These are phyloP conservation scores for Xylogone sp. DNA, from an alignment of 2,329 filamentous ascomycete species.

Conservation along the genomic window DNA sequence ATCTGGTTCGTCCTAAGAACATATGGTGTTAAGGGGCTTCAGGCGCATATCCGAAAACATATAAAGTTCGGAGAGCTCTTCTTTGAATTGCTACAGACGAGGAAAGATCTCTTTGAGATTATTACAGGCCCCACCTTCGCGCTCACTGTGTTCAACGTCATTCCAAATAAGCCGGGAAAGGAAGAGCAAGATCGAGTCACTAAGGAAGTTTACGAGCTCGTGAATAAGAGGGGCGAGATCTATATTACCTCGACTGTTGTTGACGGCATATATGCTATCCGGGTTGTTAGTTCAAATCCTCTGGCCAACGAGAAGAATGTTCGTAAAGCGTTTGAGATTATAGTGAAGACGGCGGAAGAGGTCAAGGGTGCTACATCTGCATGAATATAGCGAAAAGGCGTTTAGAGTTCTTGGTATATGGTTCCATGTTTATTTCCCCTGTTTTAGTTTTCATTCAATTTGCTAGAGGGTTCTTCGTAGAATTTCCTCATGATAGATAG, in stretches of 20 bases:
- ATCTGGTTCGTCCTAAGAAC: constrained; percentile 90
- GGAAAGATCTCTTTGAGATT: constrained; percentile 71
- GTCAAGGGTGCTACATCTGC: constrained; percentile 10
- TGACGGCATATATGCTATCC: constrained; percentile 70
- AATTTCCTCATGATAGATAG: too few relatives aligned
- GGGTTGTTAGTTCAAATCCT: constrained; percentile 72
- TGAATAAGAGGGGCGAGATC: constrained; percentile 73
- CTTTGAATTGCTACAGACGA: constrained; percentile 50
- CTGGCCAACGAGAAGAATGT: constrained; percentile 70
- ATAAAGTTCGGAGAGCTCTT: constrained; percentile 70
- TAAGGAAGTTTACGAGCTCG: constrained; percentile 68
- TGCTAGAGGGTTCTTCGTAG: too few relatives aligned
- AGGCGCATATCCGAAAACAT: constrained; percentile 66
- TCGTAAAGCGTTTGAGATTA: constrained; percentile 66
- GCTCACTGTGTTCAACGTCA: constrained; percentile 71
- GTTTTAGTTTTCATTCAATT: too few relatives aligned
- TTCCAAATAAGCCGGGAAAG: constrained; percentile 32
- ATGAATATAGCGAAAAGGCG: too few relatives aligned
- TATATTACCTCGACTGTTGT: constrained; percentile 79
- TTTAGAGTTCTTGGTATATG: too few relatives aligned
- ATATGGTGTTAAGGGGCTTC: constrained; percentile 75
- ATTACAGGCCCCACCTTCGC: constrained; percentile 73
- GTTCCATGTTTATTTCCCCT: too few relatives aligned
- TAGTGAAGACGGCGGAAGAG: constrained; percentile 46
- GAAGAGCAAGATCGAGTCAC: constrained; percentile 65